These are phyloP conservation scores for Wallacemonas sp. DNA, from an alignment of 208 protist genomes.

Conservation along the genomic window DNA sequence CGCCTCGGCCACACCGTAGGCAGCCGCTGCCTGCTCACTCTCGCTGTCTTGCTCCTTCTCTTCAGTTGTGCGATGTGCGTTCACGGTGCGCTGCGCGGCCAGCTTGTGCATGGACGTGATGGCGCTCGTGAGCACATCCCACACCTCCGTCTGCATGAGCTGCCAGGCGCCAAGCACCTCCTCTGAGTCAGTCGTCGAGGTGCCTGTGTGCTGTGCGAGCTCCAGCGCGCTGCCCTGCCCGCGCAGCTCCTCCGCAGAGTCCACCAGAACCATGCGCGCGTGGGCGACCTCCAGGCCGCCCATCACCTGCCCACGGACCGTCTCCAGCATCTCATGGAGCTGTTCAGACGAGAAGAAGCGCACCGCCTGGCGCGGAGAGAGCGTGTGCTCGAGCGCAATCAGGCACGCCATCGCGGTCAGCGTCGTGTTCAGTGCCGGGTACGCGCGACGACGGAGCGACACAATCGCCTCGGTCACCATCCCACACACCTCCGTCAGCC, in stretches of 20 bases:
- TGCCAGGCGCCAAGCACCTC: conserved; percentile 21
- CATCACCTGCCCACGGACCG: conserved; percentile 25
- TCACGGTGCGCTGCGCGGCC: conserved; percentile 10
- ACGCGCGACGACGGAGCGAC: conserved; percentile 57
- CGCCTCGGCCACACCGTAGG: neutral
- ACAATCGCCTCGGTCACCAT: conserved; percentile 33
- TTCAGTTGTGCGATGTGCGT: too few species aligned
- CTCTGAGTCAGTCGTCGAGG: neutral
- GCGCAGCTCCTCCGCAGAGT: conserved; percentile 12
- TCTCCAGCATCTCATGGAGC: conserved; percentile 25
- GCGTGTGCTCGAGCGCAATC: conserved; percentile 66
- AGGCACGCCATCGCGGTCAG: conserved; percentile 49
- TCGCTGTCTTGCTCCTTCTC: too few species aligned
- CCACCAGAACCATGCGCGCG: neutral
- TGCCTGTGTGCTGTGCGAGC: conserved; percentile 20
- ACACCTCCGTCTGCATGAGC: conserved; percentile 39
- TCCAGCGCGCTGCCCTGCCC: neutral
- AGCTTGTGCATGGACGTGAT: conserved; percentile 30
- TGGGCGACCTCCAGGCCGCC: conserved; percentile 17
- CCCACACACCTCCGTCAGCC: conserved; percentile 28
- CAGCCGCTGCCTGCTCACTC: too few species aligned
- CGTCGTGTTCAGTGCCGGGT: conserved; percentile 29
- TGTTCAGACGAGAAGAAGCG: neutral
- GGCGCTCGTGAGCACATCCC: conserved; percentile 55
- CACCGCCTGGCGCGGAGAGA: conserved; percentile 31